These are phyloP conservation scores for Geotrichum restrictum DNA, from an alignment of 1,139 yeast species.

Conservation along the genomic window DNA sequence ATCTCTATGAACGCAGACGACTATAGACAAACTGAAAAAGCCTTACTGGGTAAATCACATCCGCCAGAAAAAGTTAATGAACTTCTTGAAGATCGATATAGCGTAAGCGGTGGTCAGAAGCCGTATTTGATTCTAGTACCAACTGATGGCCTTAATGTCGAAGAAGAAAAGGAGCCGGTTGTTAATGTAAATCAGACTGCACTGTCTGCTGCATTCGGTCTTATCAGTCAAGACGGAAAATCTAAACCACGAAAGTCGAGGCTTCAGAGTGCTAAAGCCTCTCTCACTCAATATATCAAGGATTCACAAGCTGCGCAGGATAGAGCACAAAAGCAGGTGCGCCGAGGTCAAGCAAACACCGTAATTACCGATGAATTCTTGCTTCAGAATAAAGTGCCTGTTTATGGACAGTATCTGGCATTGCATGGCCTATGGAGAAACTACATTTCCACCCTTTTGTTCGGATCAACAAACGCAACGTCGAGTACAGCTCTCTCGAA, in stretches of 20 bases:
- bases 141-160: constrained; percentile 36
- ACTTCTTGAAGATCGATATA: constrained; percentile 54
- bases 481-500: constrained; percentile 21
- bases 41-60: constrained; percentile 51
- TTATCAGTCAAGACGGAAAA: background rate
- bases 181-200: constrained; percentile 23
- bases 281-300: constrained; percentile 21
- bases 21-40: constrained; percentile 44
- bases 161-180: constrained; percentile 1
- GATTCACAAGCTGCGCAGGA: constrained; percentile 18
- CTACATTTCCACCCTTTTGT: constrained; percentile 56
- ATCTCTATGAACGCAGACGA: background rate
- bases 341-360: background rate
- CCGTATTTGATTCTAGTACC: constrained; percentile 51
- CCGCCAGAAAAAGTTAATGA: constrained; percentile 44
- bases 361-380: constrained; percentile 1
- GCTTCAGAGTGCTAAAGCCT: constrained; percentile 14
- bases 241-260: constrained; percentile 3
- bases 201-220: constrained; percentile 23
- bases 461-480: constrained; percentile 20
- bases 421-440: constrained; percentile 59
- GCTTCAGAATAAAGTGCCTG: constrained; percentile 42
- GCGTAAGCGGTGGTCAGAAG: constrained; percentile 55
- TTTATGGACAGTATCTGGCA: constrained; percentile 50
- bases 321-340: background rate